These are phyloP conservation scores for Aspergillus sp. DNA, from an alignment of 2,329 filamentous ascomycete species.

Conservation along the genomic window DNA sequence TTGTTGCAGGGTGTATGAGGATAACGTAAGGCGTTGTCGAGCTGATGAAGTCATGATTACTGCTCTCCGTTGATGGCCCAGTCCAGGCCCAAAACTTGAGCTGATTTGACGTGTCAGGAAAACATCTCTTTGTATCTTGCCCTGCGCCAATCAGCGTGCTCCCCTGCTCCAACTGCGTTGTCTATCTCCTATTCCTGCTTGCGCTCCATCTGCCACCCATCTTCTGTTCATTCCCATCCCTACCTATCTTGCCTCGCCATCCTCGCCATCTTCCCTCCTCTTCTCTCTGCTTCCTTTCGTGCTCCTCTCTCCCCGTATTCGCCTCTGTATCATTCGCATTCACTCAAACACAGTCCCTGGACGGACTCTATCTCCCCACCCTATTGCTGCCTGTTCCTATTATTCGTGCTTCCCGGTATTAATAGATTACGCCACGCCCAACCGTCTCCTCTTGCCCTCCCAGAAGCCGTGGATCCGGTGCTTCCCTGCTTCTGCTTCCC, in stretches of 20 bases:
- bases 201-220: conserved; percentile 9
- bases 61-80: conserved; percentile 1
- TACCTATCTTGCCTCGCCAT: conserved; percentile 16
- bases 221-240: conserved; percentile 18
- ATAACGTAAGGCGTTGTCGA: background rate
- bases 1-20: background rate
- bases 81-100: conserved; percentile 8
- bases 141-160: conserved; percentile 9
- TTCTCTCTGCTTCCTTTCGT: conserved; percentile 13
- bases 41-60: conserved; percentile 12
- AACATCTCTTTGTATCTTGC: conserved; percentile 4
- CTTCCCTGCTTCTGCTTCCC: conserved; percentile 10
- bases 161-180: background rate
- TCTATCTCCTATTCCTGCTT: conserved; percentile 3
- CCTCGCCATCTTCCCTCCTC: conserved; percentile 20
- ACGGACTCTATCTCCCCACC: conserved; percentile 3
- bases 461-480: conserved; percentile 19
- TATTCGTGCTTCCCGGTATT: conserved; percentile 21
- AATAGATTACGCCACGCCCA: conserved; percentile 30
- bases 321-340: conserved; percentile 7
- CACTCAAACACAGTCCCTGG: conserved; percentile 12
- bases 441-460: conserved; percentile 18
- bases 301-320: conserved; percentile 21
- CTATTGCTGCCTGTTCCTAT: conserved; percentile 15
- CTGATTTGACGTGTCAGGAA: conserved; percentile 16